Base-by-base conservation (phyloP, 176 grass and related monocot species). In the Ensete glaucum region DNA sequence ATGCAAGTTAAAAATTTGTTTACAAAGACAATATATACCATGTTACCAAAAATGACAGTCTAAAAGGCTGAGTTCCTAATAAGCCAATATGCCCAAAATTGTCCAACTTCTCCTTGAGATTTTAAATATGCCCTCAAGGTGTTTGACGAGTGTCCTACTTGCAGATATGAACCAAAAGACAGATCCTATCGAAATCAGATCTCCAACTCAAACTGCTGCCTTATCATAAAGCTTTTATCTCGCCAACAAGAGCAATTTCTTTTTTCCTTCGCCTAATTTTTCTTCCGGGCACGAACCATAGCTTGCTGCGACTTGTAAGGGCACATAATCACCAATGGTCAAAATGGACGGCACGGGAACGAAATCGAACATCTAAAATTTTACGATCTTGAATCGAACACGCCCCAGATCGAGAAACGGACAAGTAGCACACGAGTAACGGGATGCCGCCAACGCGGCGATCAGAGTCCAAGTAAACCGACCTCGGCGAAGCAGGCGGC, bases 401-500 rank as follows among this genome's bases (percentile, higher is more conserved):
- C 27, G 34, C 14, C 5, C 1, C 17, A 60, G 24, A 69, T 9
- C 51, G 50, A 82, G n/a, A 34, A 23, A 74, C 29, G 16, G 27
- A 66, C 24, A 23, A 34, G 6, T 9, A 6, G 19, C 16, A 8
- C 8, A 11, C 29, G 3, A 9, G 11, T 8, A 52, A 25, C 17
- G 21, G 2, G 19, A 70, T 9, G 2, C 50, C 17, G 19, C 34
- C 34, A 43, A 70, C 20, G 8, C 67, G 19, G 9, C 3, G 67
- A 52, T 10, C 21, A 10, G 12, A 11, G 51, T 8, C 67, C 17
- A 70, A 70, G 67, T 21, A 50, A 51, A 70, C 43, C 48, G 7
- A 93, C 94, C 90, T 98, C 94, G 15, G 94, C 94, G 86, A 98
- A 89, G 82, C 90, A 97, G 10, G 93, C 87, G 69, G 93, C 87